Conservation (phyloP, 495 filamentous ascomycete genomes). For the Astrocystis sublimbata region DNA sequence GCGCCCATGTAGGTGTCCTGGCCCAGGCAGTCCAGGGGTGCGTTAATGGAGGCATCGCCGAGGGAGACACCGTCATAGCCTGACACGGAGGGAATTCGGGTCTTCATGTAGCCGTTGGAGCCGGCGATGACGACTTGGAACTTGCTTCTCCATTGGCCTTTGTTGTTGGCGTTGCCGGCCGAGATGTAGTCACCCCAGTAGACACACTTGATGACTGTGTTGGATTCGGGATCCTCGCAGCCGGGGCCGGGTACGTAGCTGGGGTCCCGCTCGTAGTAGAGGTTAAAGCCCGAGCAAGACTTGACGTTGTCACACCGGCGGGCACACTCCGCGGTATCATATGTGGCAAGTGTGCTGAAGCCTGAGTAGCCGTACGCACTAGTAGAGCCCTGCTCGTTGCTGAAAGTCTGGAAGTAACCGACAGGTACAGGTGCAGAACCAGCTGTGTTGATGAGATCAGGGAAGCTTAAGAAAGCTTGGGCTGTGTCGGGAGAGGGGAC, state of each 20-base stretch:
- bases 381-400: slow-evolving; percentile 36
- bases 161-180: slow-evolving; percentile 35
- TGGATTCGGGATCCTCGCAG: slow-evolving; percentile 47
- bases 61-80: slow-evolving; percentile 37
- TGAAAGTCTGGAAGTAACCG: slow-evolving; percentile 44
- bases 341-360: slow-evolving; percentile 40
- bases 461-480: slow-evolving; percentile 30
- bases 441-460: slow-evolving; percentile 22
- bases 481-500: slow-evolving; percentile 35
- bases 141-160: slow-evolving; percentile 38
- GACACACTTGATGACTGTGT: slow-evolving; percentile 56
- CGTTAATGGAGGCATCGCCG: slow-evolving; percentile 44
- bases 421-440: slow-evolving; percentile 35
- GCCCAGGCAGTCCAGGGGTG: slow-evolving; percentile 29
- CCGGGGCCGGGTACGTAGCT: slow-evolving; percentile 34
- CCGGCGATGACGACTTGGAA: slow-evolving; percentile 50
- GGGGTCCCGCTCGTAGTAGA: slow-evolving; percentile 52
- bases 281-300: slow-evolving; percentile 43
- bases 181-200: slow-evolving; percentile 47
- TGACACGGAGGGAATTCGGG: slow-evolving; percentile 24
- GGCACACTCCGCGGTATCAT: slow-evolving; percentile 44
- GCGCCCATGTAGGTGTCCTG: slow-evolving; percentile 43
- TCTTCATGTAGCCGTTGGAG: slow-evolving; percentile 44
- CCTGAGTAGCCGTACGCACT: slow-evolving; percentile 44
- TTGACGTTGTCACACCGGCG: slow-evolving; percentile 33